phyloP scores from a whole-genome alignment of 176 grass and related monocot genomes.

The Ensete glaucum region DNA sequence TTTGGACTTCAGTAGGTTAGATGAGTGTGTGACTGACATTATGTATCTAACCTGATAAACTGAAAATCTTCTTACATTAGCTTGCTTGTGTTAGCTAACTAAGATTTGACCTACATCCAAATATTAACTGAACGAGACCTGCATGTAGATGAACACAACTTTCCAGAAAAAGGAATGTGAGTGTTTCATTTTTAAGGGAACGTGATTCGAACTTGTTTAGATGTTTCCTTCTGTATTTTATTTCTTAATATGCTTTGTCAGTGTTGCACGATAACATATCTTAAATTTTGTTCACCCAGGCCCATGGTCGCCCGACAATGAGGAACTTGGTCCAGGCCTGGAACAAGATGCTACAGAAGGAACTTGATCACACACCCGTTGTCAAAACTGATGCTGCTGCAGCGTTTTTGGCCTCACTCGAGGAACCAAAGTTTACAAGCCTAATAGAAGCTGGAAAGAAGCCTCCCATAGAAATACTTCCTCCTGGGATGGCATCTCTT shows the following conservation, averaged over 20 bases:
- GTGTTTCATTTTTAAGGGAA: background rate
- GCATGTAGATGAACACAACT: background rate
- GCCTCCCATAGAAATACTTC: conserved; percentile 92
- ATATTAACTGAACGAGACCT: background rate
- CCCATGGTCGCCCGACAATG: conserved; percentile 82
- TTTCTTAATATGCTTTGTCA: background rate
- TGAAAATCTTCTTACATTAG: no score
- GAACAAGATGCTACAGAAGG: conserved; percentile 94
- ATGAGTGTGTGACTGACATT: no score
- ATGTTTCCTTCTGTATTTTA: background rate
- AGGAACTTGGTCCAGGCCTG: conserved; percentile 77
- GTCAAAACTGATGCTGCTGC: conserved; percentile 92
- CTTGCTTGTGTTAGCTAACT: background rate
- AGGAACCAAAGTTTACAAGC: conserved; percentile 84
- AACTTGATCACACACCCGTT: conserved; percentile 71
- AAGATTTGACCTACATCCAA: background rate
- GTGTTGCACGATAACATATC: conserved; percentile 17
- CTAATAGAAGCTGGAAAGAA: conserved; percentile 76
- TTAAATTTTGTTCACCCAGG: conserved; percentile 35
- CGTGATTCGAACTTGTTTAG: background rate
- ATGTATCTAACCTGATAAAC: no score
- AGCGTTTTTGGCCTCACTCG: conserved; percentile 90
- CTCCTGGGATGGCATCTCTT: conserved; percentile 89
- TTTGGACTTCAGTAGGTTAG: no score
- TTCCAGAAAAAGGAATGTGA: background rate